Conservation (phyloP, 176 grass and related monocot genomes). For the Zoysia japonica region DNA sequence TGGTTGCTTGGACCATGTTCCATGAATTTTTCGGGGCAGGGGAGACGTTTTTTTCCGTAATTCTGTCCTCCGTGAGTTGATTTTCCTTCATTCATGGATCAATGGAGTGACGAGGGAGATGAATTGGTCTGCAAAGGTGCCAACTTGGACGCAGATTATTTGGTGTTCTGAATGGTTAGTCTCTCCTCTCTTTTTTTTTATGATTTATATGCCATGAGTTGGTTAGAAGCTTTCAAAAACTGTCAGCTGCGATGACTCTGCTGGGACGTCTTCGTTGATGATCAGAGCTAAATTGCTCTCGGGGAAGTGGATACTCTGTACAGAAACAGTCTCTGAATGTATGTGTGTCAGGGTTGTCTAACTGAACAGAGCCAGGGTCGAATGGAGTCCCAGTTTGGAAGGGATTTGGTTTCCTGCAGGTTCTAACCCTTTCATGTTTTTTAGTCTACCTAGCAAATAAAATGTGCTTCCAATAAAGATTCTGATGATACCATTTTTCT, state of each 20-base stretch:
- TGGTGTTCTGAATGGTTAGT: constrained; percentile 15
- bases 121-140: neutral
- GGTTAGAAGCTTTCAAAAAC: constrained; percentile 6
- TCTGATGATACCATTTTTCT: neutral
- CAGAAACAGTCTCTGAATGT: neutral
- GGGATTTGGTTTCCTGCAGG: neutral
- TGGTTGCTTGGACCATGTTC: neutral
- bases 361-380: neutral
- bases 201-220: neutral
- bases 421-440: neutral
- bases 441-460: neutral
- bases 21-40: neutral
- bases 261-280: neutral
- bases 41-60: neutral
- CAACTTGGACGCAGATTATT: neutral
- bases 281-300: constrained; percentile 1
- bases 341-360: neutral
- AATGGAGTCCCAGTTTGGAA: neutral
- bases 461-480: constrained; percentile 9
- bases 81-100: neutral
- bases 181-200: neutral
- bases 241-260: neutral
- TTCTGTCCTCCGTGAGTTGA: neutral
- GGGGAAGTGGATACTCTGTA: neutral
- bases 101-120: constrained; percentile 7